phyloP scores from a whole-genome alignment of 2,329 filamentous ascomycete genomes.

The Pestalotiopsis sp. region DNA sequence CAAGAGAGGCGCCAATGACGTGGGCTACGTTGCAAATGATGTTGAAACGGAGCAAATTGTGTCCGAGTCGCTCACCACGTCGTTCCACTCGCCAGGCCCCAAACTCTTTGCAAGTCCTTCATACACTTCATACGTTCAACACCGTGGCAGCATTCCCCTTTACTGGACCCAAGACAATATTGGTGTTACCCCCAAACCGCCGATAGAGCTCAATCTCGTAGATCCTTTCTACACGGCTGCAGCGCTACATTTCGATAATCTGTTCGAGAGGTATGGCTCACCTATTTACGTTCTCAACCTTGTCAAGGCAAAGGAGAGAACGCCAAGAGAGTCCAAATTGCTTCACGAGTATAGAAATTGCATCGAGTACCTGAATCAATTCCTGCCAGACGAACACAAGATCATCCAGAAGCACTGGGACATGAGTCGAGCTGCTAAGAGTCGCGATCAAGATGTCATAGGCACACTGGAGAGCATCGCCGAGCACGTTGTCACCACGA shows the following conservation, averaged over 20 bases:
- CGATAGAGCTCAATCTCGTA: conserved; percentile 92
- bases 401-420: conserved; percentile 97
- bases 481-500: conserved; percentile 81
- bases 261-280: conserved; percentile 91
- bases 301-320: conserved; percentile 86
- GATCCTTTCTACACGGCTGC: conserved; percentile 96
- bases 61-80: conserved; percentile 90
- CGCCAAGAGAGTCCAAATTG: conserved; percentile 88
- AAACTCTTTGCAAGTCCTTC: conserved; percentile 84
- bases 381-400: conserved; percentile 79
- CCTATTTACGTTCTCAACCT: conserved; percentile 92
- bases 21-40: conserved; percentile 96
- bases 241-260: conserved; percentile 90
- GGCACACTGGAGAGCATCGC: conserved; percentile 87
- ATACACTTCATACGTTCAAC: conserved; percentile 95
- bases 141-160: conserved; percentile 92
- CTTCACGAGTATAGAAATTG: conserved; percentile 85
- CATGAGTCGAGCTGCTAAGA: conserved; percentile 95
- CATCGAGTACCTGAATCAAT: conserved; percentile 92
- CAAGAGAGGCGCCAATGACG: conserved; percentile 91
- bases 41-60: conserved; percentile 99
- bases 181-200: conserved; percentile 92
- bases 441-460: conserved; percentile 91
- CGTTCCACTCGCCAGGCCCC: conserved; percentile 89
- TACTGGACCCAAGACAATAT: conserved; percentile 98